These are phyloP conservation scores for Penicillium sp. DNA, from an alignment of 2,329 filamentous ascomycete genomes.

Conservation along the genomic window DNA sequence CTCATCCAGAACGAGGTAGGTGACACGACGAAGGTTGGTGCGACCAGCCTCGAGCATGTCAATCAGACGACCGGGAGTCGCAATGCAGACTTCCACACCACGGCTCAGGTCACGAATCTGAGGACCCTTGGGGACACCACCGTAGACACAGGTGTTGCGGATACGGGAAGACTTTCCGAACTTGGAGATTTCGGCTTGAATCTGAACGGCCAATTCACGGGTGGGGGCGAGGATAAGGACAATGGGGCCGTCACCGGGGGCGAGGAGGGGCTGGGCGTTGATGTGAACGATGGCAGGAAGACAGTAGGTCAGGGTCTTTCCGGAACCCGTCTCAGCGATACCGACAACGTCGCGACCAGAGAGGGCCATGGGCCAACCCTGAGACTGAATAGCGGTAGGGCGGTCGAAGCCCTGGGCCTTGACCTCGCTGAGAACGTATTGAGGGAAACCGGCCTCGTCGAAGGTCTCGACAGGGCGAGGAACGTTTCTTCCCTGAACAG, in stretches of 20 bases:
- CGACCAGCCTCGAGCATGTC: constrained; percentile 97
- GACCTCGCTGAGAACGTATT: constrained; percentile 95
- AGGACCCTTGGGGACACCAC: constrained; percentile 93
- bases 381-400: constrained; percentile 92
- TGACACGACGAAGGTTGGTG: constrained; percentile 95
- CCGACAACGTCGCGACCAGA: constrained; percentile 96
- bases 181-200: constrained; percentile 96
- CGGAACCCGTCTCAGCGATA: too few species aligned
- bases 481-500: constrained; percentile 68
- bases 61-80: constrained; percentile 92
- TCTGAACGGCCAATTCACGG: constrained; percentile 95
- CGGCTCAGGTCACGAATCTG: constrained; percentile 91
- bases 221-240: constrained; percentile 93
- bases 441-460: constrained; percentile 92
- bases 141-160: constrained; percentile 97
- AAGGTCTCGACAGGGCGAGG: constrained; percentile 94
- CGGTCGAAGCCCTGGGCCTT: constrained; percentile 93
- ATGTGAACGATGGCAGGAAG: constrained; percentile 97
- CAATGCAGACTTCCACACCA: constrained; percentile 97
- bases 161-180: constrained; percentile 97
- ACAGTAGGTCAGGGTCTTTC: constrained; percentile 97
- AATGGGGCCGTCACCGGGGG: constrained; percentile 90
- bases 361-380: constrained; percentile 98
- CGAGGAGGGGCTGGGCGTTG: constrained; percentile 93
- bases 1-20: constrained; percentile 95